Evolutionary conservation across 139 green algal species (phyloP), one percentile per base, ranked within the genome.

Genomic region (Chlorella sp.): DNA sequence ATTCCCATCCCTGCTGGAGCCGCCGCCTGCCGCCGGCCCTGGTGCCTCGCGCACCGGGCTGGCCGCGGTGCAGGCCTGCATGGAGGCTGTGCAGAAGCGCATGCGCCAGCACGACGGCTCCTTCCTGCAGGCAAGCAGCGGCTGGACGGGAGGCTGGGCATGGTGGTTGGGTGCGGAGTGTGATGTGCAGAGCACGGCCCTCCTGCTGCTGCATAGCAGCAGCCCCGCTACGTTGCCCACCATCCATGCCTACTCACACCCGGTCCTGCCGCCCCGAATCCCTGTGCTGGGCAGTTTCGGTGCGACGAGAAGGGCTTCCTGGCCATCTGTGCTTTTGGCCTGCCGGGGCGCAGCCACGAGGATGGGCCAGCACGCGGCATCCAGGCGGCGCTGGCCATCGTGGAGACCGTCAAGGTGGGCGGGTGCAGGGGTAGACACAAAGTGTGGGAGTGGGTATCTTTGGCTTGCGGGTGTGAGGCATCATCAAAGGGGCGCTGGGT

Each of bases 271-370:
- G n/a, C n/a, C n/a, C n/a, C n/a, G n/a, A n/a, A n/a, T n/a, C n/a
- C n/a, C n/a, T n/a, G n/a, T n/a, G n/a, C n/a, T n/a, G n/a, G n/a
- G 5, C 74, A 87, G 83, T 82, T 95, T 74, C 91, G 95, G 16
- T 95, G 91, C 78, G 95, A 98, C 70, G 95, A 98, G 87, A 98
- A 98, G 89, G 95, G 95, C 72, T 98, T 95, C 80, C 79, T 98
- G 36, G 90, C 89, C 25, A 95, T 98, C 81, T 95, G 93, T 78
- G 94, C 92, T 0, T 96, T 97, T 85, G 95, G 95, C 32, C 88
- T 98, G 81, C 92, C 94, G 11, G 93, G 95, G 4, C 91, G 91
- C 70, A 92, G 88, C 36, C 92, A 97, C 56, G 87, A 95, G 78
- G 90, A 96, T 75, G 92, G 91, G 36, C 83, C 94, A 0, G 69